These are phyloP conservation scores for Truncatella angustata DNA, from an alignment of 2,329 filamentous ascomycete species.

Conservation along the genomic window DNA sequence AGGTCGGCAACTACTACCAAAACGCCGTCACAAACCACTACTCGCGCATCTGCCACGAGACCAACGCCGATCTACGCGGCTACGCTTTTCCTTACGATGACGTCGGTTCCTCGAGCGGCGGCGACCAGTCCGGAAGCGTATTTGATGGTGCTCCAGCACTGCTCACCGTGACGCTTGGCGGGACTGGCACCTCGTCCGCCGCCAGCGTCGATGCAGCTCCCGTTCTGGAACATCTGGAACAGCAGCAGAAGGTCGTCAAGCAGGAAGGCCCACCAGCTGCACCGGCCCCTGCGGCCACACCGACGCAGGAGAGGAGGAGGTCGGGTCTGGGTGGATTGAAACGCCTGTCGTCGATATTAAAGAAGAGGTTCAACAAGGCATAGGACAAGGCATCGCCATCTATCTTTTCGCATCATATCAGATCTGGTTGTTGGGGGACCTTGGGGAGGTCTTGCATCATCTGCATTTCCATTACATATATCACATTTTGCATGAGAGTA, in stretches of 20 bases:
- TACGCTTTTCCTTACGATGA: slow-evolving; percentile 75
- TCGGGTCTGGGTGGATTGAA: background rate
- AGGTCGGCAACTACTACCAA: slow-evolving; percentile 50
- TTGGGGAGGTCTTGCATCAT: too few relatives aligned
- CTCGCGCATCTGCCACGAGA: slow-evolving; percentile 60
- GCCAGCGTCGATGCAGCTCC: background rate
- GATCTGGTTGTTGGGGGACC: too few relatives aligned
- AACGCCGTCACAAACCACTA: slow-evolving; percentile 63
- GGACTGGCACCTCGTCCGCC: slow-evolving; percentile 16
- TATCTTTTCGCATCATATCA: background rate
- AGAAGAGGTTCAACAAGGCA: background rate
- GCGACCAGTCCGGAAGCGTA: slow-evolving; percentile 63
- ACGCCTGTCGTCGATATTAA: background rate
- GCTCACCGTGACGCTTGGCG: slow-evolving; percentile 57
- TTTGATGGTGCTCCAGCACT: slow-evolving; percentile 53
- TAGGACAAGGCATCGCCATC: background rate
- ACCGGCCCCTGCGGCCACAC: background rate
- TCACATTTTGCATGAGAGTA: too few relatives aligned
- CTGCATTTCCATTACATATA: too few relatives aligned
- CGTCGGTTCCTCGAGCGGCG: slow-evolving; percentile 52
- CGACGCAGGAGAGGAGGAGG: background rate
- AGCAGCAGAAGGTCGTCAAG: background rate
- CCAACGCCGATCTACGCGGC: slow-evolving; percentile 57
- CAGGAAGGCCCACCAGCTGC: background rate
- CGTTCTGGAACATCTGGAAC: background rate